phyloP scores from a whole-genome alignment of 2,329 filamentous ascomycete species.

The Sporothrix schenckii region DNA sequence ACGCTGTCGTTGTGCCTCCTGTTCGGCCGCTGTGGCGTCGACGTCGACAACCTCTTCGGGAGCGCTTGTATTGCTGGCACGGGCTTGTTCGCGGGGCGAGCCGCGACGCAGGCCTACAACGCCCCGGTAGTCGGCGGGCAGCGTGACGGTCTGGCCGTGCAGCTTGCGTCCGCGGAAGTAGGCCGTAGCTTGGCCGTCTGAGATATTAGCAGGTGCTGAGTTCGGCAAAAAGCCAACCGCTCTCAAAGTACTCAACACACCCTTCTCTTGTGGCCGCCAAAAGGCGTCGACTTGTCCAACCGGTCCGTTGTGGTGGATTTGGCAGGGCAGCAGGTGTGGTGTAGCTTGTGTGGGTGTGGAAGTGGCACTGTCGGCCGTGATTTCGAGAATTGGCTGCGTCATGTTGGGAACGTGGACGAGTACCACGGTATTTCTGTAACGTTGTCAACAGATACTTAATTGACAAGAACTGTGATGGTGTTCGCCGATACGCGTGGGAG shows the following conservation, averaged over 20 bases:
- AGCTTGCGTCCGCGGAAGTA: constrained; percentile 83
- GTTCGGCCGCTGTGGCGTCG: constrained; percentile 50
- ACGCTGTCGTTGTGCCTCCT: constrained; percentile 37
- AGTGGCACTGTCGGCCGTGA: constrained; percentile 41
- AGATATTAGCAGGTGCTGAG: not conserved
- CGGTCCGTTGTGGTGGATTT: constrained; percentile 75
- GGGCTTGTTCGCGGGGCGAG: constrained; percentile 42
- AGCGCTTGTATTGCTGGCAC: constrained; percentile 26
- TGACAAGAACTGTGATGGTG: not conserved
- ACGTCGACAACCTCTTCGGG: constrained; percentile 39
- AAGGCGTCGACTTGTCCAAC: constrained; percentile 66
- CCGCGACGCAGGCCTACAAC: constrained; percentile 56
- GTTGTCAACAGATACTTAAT: not conserved
- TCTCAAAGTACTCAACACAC: not conserved
- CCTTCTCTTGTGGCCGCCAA: constrained; percentile 62
- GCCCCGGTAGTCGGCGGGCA: constrained; percentile 74
- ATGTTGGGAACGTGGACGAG: constrained; percentile 39
- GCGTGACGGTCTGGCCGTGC: constrained; percentile 63
- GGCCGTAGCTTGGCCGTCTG: constrained; percentile 58
- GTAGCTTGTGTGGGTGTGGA: constrained; percentile 47
- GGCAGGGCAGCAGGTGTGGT: constrained; percentile 77
- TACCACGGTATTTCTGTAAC: not conserved
- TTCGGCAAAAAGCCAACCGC: too few relatives aligned
- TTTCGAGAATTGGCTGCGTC: constrained; percentile 50
- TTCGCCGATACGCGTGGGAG: not conserved